Conservation (phyloP, 768 basidiomycete species). For the Vararia minispora region DNA sequence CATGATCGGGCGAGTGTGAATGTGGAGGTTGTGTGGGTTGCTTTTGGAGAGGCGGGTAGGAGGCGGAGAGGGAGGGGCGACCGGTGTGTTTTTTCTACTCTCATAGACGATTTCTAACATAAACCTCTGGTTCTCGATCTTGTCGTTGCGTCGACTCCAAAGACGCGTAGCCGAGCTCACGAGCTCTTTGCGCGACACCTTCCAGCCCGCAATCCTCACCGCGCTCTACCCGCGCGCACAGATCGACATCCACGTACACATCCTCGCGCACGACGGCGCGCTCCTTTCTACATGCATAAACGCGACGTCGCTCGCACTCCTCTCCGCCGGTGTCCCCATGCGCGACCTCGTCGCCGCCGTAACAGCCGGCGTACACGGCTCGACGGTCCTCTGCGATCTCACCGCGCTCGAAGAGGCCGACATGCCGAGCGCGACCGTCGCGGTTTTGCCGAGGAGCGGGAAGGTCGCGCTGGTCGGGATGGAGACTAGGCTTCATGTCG, state of each 20-base stretch:
- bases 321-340: conserved; percentile 84
- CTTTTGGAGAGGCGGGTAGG: conserved; percentile 78
- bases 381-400: conserved; percentile 76
- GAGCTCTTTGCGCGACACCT: conserved; percentile 82
- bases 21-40: conserved; percentile 79
- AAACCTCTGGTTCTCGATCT: too few species aligned
- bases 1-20: conserved; percentile 86
- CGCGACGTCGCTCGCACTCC: conserved; percentile 85
- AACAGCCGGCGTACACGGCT: conserved; percentile 77
- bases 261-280: conserved; percentile 90
- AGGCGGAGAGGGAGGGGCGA: conserved; percentile 71
- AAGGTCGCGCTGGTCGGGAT: conserved; percentile 83
- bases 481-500: conserved; percentile 90
- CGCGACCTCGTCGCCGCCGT: conserved; percentile 87
- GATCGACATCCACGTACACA: conserved; percentile 89
- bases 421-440: conserved; percentile 80
- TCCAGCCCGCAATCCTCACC: conserved; percentile 90
- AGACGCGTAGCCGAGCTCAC: conserved; percentile 86
- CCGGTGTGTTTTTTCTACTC: too few species aligned
- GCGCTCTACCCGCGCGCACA: conserved; percentile 87
- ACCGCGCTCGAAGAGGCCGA: conserved; percentile 86
- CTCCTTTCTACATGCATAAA: conserved; percentile 89
- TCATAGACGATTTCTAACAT: too few species aligned
- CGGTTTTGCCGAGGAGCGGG: conserved; percentile 77
- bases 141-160: too few species aligned